phyloP scores from a whole-genome alignment of 2,329 filamentous ascomycete species.

The Fusarium nematophilum region DNA sequence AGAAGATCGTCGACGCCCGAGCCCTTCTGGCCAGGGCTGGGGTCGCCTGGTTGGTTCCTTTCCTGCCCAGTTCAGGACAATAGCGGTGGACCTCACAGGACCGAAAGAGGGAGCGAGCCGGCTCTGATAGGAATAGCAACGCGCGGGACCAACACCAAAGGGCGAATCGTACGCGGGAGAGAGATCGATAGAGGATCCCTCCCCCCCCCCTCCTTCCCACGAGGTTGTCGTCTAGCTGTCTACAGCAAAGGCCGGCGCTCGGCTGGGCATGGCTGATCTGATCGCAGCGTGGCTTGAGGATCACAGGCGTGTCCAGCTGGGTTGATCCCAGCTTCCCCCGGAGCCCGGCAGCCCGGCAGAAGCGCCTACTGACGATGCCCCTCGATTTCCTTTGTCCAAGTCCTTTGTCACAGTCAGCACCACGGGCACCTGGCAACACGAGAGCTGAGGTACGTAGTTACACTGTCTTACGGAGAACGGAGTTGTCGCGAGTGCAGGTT shows the following conservation, averaged over 20 bases:
- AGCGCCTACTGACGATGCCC: slow-evolving; percentile 2
- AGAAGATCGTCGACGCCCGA: slow-evolving; percentile 33
- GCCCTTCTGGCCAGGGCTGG: slow-evolving; percentile 21
- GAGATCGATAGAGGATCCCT: slow-evolving; percentile 34
- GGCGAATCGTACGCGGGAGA: slow-evolving; percentile 21
- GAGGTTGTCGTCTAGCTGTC: slow-evolving; percentile 29
- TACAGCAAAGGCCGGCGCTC: slow-evolving; percentile 28
- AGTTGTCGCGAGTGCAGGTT: slow-evolving; percentile 16
- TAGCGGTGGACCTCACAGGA: slow-evolving; percentile 7
- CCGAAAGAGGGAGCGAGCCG: slow-evolving; percentile 1
- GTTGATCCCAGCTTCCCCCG: slow-evolving; percentile 35
- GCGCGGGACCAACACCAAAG: slow-evolving; percentile 1
- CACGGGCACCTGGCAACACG: background rate
- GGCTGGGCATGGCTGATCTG: slow-evolving; percentile 38
- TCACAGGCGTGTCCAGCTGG: slow-evolving; percentile 38
- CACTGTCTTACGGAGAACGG: background rate
- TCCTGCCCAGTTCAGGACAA: slow-evolving; percentile 16
- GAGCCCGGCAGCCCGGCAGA: slow-evolving; percentile 1
- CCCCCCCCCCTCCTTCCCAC: background rate
- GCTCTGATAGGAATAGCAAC: slow-evolving; percentile 38
- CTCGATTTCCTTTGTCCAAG: background rate
- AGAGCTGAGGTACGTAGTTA: slow-evolving; percentile 7
- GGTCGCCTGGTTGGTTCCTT: slow-evolving; percentile 8
- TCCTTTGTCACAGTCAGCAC: background rate
- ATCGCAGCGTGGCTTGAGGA: slow-evolving; percentile 45